Percentiles rank a stretch among this genome's conserved stretches.
Conservation (phyloP, 169 alveolate species). For the Eimeria brunetti region DNA sequence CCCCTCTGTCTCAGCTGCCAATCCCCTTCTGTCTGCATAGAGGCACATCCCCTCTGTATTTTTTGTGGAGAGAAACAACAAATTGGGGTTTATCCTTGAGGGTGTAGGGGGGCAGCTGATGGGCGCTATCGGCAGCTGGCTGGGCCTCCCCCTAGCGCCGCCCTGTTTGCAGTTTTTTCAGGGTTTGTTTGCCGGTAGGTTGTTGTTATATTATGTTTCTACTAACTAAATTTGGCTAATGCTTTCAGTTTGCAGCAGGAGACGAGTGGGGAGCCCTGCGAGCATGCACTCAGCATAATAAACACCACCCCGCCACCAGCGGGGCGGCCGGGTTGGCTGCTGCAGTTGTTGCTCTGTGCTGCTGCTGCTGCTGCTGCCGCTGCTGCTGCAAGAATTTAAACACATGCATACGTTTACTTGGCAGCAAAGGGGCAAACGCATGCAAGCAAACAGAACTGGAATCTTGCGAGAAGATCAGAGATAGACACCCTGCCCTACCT, state of each 20-base stretch:
- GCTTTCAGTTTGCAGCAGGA: background rate
- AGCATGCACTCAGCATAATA: slow-evolving; percentile 12
- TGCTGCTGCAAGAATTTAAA: background rate
- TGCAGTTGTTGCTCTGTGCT: background rate
- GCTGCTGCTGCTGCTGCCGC: slow-evolving; percentile 47
- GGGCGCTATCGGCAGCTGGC: background rate
- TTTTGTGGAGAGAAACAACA: too few species aligned
- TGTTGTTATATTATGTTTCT: background rate
- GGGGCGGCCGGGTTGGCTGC: slow-evolving; percentile 65
- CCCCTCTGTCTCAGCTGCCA: too few species aligned
- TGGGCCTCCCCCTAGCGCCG: background rate
- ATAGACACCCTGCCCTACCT: background rate
- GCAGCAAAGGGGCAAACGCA: background rate
- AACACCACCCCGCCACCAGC: slow-evolving; percentile 53
- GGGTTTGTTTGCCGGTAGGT: background rate
- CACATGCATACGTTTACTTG: background rate
- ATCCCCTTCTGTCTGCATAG: too few species aligned
- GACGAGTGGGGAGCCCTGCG: background rate
- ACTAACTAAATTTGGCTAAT: background rate
- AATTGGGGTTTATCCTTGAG: too few species aligned
- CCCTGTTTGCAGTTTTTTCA: background rate
- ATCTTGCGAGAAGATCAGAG: background rate
- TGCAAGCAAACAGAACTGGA: background rate
- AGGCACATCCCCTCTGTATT: too few species aligned
- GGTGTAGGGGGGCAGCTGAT: too few species aligned